These are phyloP conservation scores for Candida golubevii DNA, from an alignment of 805 yeast species.

Conservation along the genomic window DNA sequence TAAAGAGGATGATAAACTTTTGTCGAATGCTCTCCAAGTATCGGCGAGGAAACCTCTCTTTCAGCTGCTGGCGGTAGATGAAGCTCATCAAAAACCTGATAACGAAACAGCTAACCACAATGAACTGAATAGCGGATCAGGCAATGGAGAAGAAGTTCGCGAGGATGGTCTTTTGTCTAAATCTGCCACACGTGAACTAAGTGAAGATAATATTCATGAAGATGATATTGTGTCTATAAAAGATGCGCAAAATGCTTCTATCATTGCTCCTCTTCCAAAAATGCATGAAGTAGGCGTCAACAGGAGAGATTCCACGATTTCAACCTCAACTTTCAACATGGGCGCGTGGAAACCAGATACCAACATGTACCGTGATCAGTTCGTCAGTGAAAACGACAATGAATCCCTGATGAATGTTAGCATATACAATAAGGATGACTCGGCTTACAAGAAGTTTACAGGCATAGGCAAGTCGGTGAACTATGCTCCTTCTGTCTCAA, in stretches of 20 bases:
- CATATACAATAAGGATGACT: slow-evolving; percentile 18
- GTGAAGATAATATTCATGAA: not conserved
- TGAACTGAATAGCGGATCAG: no score
- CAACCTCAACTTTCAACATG: slow-evolving; percentile 35
- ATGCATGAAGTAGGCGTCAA: slow-evolving; percentile 7
- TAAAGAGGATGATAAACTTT: slow-evolving; percentile 9
- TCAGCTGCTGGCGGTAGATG: not conserved
- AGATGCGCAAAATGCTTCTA: not conserved
- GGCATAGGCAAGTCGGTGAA: slow-evolving; percentile 20
- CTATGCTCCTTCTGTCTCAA: slow-evolving; percentile 15
- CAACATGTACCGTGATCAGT: slow-evolving; percentile 43
- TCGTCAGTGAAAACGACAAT: slow-evolving; percentile 42
- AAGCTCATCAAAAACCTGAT: not conserved
- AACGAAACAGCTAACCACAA: not conserved
- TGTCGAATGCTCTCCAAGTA: slow-evolving; percentile 9
- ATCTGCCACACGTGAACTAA: not conserved
- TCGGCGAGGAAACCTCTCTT: slow-evolving; percentile 33
- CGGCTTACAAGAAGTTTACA: slow-evolving; percentile 32
- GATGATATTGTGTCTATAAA: no score
- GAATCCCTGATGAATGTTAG: slow-evolving; percentile 24
- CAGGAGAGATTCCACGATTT: slow-evolving; percentile 33
- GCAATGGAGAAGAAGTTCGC: not conserved
- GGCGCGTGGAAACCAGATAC: slow-evolving; percentile 63
- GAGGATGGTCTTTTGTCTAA: not conserved
- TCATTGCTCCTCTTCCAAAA: slow-evolving; percentile 1